phyloP scores from a whole-genome alignment of 768 basidiomycete species.

The Termitomyces sp. region DNA sequence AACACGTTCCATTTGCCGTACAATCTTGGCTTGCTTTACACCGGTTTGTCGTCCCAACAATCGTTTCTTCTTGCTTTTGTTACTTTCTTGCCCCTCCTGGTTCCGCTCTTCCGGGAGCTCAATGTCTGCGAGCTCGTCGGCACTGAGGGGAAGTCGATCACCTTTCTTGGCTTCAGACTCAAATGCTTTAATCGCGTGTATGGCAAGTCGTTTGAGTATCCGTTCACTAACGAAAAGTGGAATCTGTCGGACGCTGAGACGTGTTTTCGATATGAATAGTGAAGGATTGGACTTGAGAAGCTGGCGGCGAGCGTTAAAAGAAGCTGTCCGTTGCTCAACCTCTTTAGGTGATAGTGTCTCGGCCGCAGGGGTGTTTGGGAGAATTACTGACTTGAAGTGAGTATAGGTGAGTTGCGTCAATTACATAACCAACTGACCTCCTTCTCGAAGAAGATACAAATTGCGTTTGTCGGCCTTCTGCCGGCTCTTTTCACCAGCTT shows the following conservation, averaged over 20 bases:
- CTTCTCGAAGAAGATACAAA: conserved; percentile 93
- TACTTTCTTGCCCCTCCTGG: conserved; percentile 19
- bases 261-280: conserved; percentile 90
- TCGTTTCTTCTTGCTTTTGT: conserved; percentile 23
- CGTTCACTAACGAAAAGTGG: conserved; percentile 89
- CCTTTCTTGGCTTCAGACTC: conserved; percentile 70
- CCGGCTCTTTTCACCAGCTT: conserved; percentile 77
- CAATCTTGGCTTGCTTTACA: conserved; percentile 90
- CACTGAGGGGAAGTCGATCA: conserved; percentile 50
- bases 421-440: conserved; percentile 51
- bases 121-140: conserved; percentile 64
- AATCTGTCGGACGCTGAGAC: conserved; percentile 89
- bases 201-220: conserved; percentile 80
- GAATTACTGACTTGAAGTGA: conserved; percentile 57
- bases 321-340: conserved; percentile 77
- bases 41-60: conserved; percentile 26
- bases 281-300: conserved; percentile 90
- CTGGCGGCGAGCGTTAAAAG: conserved; percentile 79
- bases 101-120: background rate
- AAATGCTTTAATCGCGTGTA: conserved; percentile 76
- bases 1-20: conserved; percentile 84
- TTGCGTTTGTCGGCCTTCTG: conserved; percentile 94
- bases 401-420: background rate
- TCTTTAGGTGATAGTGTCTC: conserved; percentile 65
- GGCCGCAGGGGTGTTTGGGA: conserved; percentile 83